A percentile compares a stretch with the other conserved stretches of the same genome.
phyloP scores from a whole-genome alignment of 2,329 filamentous ascomycete species.

The Fusarium acutatum region DNA sequence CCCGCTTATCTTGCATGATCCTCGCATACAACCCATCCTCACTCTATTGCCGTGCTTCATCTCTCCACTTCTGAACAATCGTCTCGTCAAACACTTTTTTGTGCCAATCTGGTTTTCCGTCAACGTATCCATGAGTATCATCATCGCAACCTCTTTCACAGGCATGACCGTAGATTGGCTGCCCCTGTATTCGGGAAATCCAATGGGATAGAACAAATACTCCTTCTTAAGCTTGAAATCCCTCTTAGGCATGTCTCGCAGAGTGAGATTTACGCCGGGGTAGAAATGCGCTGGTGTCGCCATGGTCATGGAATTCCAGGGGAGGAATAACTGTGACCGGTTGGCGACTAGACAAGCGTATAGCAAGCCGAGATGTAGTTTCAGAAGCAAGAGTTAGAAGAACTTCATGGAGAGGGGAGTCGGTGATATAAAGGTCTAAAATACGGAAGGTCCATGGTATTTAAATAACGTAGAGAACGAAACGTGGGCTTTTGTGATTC shows the following conservation, averaged over 20 bases:
- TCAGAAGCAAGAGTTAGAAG: background rate
- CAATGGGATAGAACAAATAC: background rate
- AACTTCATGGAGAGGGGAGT: background rate
- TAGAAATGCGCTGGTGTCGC: too few species aligned
- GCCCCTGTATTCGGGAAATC: background rate
- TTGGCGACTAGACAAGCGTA: background rate
- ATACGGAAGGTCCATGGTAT: fast-evolving
- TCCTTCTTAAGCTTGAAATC: background rate
- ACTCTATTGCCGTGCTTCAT: background rate
- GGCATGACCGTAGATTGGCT: background rate
- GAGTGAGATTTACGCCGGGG: background rate
- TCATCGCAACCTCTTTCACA: slow-evolving; percentile 32
- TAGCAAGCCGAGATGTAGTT: background rate
- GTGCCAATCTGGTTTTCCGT: slow-evolving; percentile 40
- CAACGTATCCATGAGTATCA: slow-evolving; percentile 35
- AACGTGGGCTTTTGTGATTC: background rate
- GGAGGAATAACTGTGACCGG: background rate
- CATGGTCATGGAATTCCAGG: background rate
- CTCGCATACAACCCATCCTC: background rate
- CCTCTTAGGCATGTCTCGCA: background rate
- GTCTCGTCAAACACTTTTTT: slow-evolving; percentile 28
- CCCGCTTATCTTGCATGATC: background rate
- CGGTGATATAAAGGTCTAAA: background rate
- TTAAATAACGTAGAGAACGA: fast-evolving
- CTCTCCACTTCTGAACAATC: background rate